Base-by-base conservation (phyloP, 2,329 filamentous ascomycete species). In the Apiospora marii region DNA sequence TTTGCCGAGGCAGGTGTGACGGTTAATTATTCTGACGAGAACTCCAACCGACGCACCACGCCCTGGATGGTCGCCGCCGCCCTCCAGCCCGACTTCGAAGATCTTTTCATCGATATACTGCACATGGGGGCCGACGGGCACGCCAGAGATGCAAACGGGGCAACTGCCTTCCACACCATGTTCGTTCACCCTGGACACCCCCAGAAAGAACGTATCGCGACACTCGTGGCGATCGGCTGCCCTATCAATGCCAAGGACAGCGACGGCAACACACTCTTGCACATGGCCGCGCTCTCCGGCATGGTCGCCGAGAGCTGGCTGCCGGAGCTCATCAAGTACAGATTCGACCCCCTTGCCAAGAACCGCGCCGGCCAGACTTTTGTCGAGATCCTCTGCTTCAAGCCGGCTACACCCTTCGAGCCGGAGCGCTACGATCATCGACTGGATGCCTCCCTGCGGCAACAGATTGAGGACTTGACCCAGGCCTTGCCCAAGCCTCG, bases 361-460 rank as follows among this genome's bases (percentile, higher is more conserved):
- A 69, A 69, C 44, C 19, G n/a, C 1, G 16, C 16, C 10, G 44
- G 34, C 16, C 44, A 69, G 27, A 69, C 67, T 1, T 69, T 69
- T 16, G 24, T 69, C 44, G 67, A 69, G 13, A 49, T 69, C 16
- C 24, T 69, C 43, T 69, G 67, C 27, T n/a, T 13, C 16, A 64
- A 34, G 19, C 34, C 58, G 8, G 58, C 30, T 30, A 64, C 58
- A 1, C 10, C 30, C 22, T 64, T 64, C 34, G 10, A n/a, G 3
- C 58, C 58, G 8, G 19, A 13, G 4, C 3, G 19, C 0, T 64
- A 64, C 58, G 30, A 64, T 7, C 10, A 12, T 4, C 3, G 4
- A 12, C 22, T 64, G 0, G 58, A n/a, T 19, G 19, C 10, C 1
- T 41, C 19, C 8, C 10, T 64, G 8, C 58, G 10, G 10, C 19